Conservation (phyloP, 208 protist species). For the Zelonia costaricensis region DNA sequence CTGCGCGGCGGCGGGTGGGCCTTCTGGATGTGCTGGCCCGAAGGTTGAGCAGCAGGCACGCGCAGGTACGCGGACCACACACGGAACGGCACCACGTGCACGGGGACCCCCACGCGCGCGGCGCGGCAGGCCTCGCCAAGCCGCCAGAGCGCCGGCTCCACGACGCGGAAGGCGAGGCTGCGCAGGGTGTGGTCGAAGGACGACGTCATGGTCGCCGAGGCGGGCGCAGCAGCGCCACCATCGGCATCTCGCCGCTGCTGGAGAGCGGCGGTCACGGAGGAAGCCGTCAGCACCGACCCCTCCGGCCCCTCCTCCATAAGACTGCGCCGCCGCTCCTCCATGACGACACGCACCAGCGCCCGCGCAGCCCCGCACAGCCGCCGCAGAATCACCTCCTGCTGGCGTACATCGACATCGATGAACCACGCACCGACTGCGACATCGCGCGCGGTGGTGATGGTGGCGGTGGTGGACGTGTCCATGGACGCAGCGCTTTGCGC, state of each 20-base stretch:
- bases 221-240: not conserved
- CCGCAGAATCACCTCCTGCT: constrained; percentile 52
- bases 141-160: constrained; percentile 66
- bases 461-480: too few relatives aligned
- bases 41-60: not conserved
- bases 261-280: constrained; percentile 25
- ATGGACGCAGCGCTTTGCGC: constrained; percentile 1
- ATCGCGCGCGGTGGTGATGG: not conserved
- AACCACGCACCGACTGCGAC: constrained; percentile 29
- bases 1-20: not conserved
- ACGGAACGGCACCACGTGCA: constrained; percentile 18
- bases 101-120: not conserved
- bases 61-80: constrained; percentile 14
- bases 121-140: constrained; percentile 45
- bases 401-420: constrained; percentile 34
- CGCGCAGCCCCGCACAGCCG: constrained; percentile 52
- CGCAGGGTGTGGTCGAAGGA: constrained; percentile 43
- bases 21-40: not conserved
- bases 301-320: constrained; percentile 62
- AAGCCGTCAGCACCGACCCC: constrained; percentile 63
- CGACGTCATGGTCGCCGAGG: not conserved
- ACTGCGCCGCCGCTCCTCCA: constrained; percentile 75
- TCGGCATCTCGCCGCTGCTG: not conserved
- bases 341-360: constrained; percentile 72
- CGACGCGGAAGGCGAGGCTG: constrained; percentile 73